Conservation (phyloP, 768 basidiomycete species). For the Phallus indusiatus region DNA sequence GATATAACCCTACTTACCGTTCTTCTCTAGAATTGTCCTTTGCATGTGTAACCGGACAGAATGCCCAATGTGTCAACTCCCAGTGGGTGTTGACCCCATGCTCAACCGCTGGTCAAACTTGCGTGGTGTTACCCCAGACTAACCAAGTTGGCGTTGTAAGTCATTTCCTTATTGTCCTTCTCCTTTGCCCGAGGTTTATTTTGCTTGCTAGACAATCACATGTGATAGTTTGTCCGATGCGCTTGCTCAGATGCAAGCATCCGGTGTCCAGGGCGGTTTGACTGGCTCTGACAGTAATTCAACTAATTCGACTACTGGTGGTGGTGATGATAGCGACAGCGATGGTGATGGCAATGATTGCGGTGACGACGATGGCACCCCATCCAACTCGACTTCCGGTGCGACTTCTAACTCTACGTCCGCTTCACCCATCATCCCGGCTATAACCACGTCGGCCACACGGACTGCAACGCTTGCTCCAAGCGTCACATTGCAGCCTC, state of each 20-base stretch:
- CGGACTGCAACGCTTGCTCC: slow-evolving; percentile 7
- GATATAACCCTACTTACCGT: too few relatives aligned
- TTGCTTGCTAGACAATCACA: neutral
- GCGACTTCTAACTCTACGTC: slow-evolving; percentile 11
- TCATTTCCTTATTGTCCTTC: neutral
- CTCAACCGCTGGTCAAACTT: slow-evolving; percentile 19
- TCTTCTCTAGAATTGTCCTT: slow-evolving; percentile 9
- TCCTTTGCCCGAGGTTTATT: neutral
- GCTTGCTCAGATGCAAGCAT: slow-evolving; percentile 33
- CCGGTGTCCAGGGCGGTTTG: slow-evolving; percentile 20
- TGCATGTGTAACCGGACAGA: slow-evolving; percentile 35
- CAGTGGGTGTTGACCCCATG: slow-evolving; percentile 34
- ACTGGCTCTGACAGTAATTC: slow-evolving; percentile 16
- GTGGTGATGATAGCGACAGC: slow-evolving; percentile 8
- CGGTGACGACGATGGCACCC: neutral
- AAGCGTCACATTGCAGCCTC: neutral
- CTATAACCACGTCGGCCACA: neutral
- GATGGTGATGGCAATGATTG: slow-evolving; percentile 9
- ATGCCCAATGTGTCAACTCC: slow-evolving; percentile 47
- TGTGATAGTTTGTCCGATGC: slow-evolving; percentile 20
- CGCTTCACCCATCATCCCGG: neutral
- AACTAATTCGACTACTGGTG: slow-evolving; percentile 8
- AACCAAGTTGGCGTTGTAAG: slow-evolving; percentile 28
- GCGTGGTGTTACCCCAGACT: slow-evolving; percentile 34
- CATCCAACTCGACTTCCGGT: slow-evolving; percentile 2